Evolutionary conservation across 208 protist genomes (phyloP), one percentile per base, ranked within the genome.

Genomic region (Trypanosoma rangeli): DNA sequence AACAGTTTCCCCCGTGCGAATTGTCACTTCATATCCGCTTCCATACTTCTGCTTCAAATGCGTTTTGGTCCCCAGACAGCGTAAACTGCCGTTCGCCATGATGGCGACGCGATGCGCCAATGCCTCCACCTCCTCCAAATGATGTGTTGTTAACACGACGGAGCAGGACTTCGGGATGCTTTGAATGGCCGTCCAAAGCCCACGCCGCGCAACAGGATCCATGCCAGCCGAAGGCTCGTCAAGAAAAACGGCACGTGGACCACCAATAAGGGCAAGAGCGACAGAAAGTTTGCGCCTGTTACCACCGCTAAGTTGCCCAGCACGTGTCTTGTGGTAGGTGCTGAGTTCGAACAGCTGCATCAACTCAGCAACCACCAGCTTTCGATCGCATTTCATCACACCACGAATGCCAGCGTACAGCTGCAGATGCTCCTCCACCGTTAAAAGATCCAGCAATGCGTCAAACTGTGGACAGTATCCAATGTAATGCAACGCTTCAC

Each of bases 381-480:
- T 59, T 22, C 68, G 61, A 8, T 58, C 20, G 2, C 31, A 28
- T 8, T 31, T 44, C 4, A 55, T 55, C 5, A 92, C 66, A 37
- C 89, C 89, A 46, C 82, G 86, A 9, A 99, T 56, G n/a, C 82
- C 72, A 24, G 83, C 83, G 78, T 94, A 98, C 0, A 98, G 80
- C 22, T 55, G n/a, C 5, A 99, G 68, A 80, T 99, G 96, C 74
- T 99, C 97, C 24, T 90, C 63, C 49, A 90, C 85, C 29, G 95
- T 98, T 44, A 99, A 71, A 64, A 98, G 79, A 33, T 93, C 86
- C 58, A 96, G 89, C 1, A 93, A 75, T 10, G 97, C 86, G 79
- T 98, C 96, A 80, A 98, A 98, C 82, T 99, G 97, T 55, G 97
- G 97, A 82, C 97, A 99, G 60, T 98, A 96, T 26, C 98, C 98